These are phyloP conservation scores for Leptographium radiaticola DNA, from an alignment of 2,329 filamentous ascomycete genomes.

Conservation along the genomic window DNA sequence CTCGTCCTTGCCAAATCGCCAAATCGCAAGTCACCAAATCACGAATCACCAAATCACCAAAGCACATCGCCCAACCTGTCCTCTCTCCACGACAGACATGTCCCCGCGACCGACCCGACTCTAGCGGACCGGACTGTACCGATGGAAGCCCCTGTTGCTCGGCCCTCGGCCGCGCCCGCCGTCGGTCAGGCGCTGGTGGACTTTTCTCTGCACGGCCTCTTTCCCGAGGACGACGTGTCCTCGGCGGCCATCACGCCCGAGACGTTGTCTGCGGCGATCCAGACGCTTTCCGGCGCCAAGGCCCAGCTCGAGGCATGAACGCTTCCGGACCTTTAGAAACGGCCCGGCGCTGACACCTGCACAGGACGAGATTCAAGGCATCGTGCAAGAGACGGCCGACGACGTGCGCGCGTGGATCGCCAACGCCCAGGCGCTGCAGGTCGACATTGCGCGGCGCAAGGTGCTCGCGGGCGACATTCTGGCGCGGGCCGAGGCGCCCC, in stretches of 20 bases:
- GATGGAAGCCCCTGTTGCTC: background rate
- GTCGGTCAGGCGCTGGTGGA: conserved; percentile 47
- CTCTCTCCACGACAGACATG: background rate
- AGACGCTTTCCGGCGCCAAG: conserved; percentile 28
- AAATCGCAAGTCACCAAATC: background rate
- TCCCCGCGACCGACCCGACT: background rate
- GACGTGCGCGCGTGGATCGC: conserved; percentile 78
- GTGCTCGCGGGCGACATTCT: conserved; percentile 71
- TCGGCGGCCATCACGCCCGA: conserved; percentile 20
- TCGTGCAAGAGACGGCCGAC: conserved; percentile 64
- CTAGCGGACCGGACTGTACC: background rate
- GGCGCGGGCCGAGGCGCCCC: conserved; percentile 55
- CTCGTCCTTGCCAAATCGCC: background rate
- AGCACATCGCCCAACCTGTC: background rate
- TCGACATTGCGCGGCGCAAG: conserved; percentile 72
- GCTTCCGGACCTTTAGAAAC: background rate
- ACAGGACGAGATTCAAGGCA: conserved; percentile 60
- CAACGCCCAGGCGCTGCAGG: conserved; percentile 72
- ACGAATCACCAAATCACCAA: background rate
- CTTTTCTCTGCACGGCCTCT: conserved; percentile 38
- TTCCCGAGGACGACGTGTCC: conserved; percentile 33
- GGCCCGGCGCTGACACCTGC: no score
- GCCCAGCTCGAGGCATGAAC: conserved; percentile 28
- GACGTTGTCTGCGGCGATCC: conserved; percentile 27
- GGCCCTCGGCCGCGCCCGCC: background rate